Conservation (phyloP, 192 early-diverging fungal genomes). For the Coemansia erecta region DNA sequence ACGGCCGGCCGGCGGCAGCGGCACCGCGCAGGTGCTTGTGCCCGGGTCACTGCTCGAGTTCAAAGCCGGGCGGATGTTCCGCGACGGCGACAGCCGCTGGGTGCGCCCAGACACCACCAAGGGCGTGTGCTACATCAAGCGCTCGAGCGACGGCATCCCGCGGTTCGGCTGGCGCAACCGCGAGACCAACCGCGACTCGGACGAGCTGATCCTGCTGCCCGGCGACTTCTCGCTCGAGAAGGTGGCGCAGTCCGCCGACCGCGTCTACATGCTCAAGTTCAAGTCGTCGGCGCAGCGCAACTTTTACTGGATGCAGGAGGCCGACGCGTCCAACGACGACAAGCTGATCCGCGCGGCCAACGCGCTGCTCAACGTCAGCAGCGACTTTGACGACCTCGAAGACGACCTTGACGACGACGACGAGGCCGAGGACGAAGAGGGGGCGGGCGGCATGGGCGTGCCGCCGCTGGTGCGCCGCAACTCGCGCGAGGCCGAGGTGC, state of each 20-base stretch:
- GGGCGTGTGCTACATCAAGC: conserved; percentile 50
- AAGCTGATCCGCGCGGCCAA: conserved; percentile 61
- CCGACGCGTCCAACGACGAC: conserved; percentile 59
- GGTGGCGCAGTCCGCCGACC: conserved; percentile 57
- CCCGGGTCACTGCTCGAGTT: conserved; percentile 54
- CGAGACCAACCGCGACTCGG: conserved; percentile 51
- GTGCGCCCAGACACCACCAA: conserved; percentile 73
- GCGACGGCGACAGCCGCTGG: conserved; percentile 62
- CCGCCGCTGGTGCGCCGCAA: background rate
- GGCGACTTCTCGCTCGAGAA: conserved; percentile 73
- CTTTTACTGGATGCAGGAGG: conserved; percentile 85
- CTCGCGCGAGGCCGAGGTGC: conserved; percentile 25
- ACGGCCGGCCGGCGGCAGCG: background rate
- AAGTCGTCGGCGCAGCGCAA: conserved; percentile 71
- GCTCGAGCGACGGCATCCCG: conserved; percentile 67
- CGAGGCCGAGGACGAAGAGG: conserved; percentile 16
- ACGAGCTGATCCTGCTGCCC: conserved; percentile 73
- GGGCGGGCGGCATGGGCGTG: background rate
- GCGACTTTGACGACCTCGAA: conserved; percentile 10
- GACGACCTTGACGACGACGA: conserved; percentile 17
- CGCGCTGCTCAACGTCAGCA: conserved; percentile 52
- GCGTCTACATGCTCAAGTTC: conserved; percentile 81
- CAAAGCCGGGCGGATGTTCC: conserved; percentile 69
- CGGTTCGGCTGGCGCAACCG: conserved; percentile 83
- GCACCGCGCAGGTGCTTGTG: background rate